Percentiles rank a stretch among this genome's conserved stretches.
Evolutionary conservation across 2,329 filamentous ascomycete species (phyloP).

Genomic region (Metarhizium anisopliae): DNA sequence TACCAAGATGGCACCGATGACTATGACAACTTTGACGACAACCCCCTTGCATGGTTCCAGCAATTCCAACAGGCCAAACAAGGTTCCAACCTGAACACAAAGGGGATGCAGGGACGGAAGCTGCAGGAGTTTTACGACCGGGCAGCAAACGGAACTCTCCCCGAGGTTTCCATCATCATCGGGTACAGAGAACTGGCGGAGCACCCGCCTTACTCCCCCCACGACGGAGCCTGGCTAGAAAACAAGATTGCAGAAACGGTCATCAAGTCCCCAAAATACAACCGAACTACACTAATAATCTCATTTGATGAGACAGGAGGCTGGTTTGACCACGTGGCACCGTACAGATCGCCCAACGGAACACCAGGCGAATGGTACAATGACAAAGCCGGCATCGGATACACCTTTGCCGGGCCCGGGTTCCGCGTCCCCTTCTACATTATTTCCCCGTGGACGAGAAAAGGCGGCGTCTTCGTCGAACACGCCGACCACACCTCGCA

Average conservation of each 20-base stretch:
- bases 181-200: slow-evolving; percentile 37
- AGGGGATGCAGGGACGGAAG: slow-evolving; percentile 31
- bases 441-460: slow-evolving; percentile 44
- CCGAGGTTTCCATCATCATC: slow-evolving; percentile 41
- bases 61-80: slow-evolving; percentile 10
- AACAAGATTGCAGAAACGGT: slow-evolving; percentile 42
- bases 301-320: slow-evolving; percentile 45
- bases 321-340: slow-evolving; percentile 42
- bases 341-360: slow-evolving; percentile 34
- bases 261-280: slow-evolving; percentile 36
- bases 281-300: slow-evolving; percentile 39
- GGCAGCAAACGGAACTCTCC: slow-evolving; percentile 40
- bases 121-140: slow-evolving; percentile 38
- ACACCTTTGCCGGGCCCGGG: slow-evolving; percentile 7
- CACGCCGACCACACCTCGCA: slow-evolving; percentile 44
- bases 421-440: slow-evolving; percentile 43
- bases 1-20: slow-evolving; percentile 26
- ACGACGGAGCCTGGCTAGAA: slow-evolving; percentile 46
- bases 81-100: slow-evolving; percentile 6
- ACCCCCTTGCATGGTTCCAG: slow-evolving; percentile 35
- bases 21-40: slow-evolving; percentile 42
- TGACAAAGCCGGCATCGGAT: slow-evolving; percentile 14
- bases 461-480: slow-evolving; percentile 43
- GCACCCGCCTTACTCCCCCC: slow-evolving; percentile 40
- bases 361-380: slow-evolving; percentile 39